These are phyloP conservation scores for Leucosporidium yakuticum DNA, from an alignment of 768 basidiomycete genomes.

Conservation along the genomic window DNA sequence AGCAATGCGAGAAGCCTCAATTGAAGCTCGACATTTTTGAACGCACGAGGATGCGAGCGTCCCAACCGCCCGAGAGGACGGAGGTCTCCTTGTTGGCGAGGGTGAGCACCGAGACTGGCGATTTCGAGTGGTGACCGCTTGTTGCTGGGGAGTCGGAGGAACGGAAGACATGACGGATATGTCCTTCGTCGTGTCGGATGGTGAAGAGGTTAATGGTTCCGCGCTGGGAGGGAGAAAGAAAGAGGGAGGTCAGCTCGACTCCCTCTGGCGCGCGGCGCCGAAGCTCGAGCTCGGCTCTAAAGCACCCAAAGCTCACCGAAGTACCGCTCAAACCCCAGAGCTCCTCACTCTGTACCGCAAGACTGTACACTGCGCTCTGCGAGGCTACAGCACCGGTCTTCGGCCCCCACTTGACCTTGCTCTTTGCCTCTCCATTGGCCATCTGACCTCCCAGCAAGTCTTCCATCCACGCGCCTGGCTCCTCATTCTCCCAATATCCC, in stretches of 20 bases:
- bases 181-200: slow-evolving; percentile 84
- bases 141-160: neutral
- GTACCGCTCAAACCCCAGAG: slow-evolving; percentile 86
- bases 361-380: slow-evolving; percentile 67
- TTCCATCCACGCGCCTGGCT: slow-evolving; percentile 21
- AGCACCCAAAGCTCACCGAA: slow-evolving; percentile 52
- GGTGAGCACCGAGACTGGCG: slow-evolving; percentile 77
- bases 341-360: slow-evolving; percentile 86
- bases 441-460: slow-evolving; percentile 5
- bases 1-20: slow-evolving; percentile 7
- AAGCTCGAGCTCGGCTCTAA: neutral
- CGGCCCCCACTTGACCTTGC: slow-evolving; percentile 24
- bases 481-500: slow-evolving; percentile 39
- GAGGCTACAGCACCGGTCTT: slow-evolving; percentile 5
- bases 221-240: slow-evolving; percentile 45
- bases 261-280: too few species aligned
- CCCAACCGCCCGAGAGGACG: slow-evolving; percentile 90
- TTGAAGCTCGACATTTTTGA: neutral
- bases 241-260: neutral
- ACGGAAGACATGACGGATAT: slow-evolving; percentile 59
- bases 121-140: slow-evolving; percentile 43
- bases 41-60: slow-evolving; percentile 46
- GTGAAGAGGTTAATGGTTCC: slow-evolving; percentile 93
- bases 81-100: slow-evolving; percentile 75
- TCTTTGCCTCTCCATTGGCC: neutral